Percentiles rank a stretch among this genome's conserved stretches.
phyloP scores from a whole-genome alignment of 495 filamentous ascomycete genomes.

The Beverwykella pulmonaria region DNA sequence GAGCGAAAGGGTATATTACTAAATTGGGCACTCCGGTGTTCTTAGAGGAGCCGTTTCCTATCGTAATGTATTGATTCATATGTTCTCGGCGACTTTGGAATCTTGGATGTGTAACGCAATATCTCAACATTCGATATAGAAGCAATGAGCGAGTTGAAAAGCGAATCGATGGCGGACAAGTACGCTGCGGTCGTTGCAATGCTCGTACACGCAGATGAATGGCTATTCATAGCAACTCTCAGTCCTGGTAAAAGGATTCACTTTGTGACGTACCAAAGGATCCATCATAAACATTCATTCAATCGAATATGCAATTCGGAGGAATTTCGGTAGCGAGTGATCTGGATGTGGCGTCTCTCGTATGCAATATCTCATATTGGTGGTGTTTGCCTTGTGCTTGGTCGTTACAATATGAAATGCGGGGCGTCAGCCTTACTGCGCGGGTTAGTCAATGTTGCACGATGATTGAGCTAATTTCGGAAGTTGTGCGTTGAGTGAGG shows the following conservation, averaged over 20 bases:
- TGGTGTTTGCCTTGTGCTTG: slow-evolving; percentile 2
- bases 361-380: slow-evolving; percentile 28
- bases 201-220: slow-evolving; percentile 4
- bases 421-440: slow-evolving; percentile 30
- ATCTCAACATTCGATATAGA: neutral
- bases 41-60: neutral
- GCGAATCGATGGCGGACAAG: slow-evolving; percentile 9
- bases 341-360: slow-evolving; percentile 22
- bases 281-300: slow-evolving; percentile 20
- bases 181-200: neutral
- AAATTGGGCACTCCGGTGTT: slow-evolving; percentile 6
- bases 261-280: slow-evolving; percentile 2
- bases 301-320: neutral
- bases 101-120: neutral
- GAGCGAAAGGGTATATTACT: neutral
- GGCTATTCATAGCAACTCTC: slow-evolving; percentile 16
- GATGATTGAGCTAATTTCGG: slow-evolving; percentile 12
- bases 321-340: slow-evolving; percentile 22
- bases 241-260: slow-evolving; percentile 14
- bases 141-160: neutral
- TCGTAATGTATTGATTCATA: slow-evolving; percentile 7
- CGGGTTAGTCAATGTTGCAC: slow-evolving; percentile 5
- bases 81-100: neutral
- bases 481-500: slow-evolving; percentile 11
- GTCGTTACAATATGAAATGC: slow-evolving; percentile 11